phyloP scores from a whole-genome alignment of 1,139 yeast genomes.

The Pichia sp. region DNA sequence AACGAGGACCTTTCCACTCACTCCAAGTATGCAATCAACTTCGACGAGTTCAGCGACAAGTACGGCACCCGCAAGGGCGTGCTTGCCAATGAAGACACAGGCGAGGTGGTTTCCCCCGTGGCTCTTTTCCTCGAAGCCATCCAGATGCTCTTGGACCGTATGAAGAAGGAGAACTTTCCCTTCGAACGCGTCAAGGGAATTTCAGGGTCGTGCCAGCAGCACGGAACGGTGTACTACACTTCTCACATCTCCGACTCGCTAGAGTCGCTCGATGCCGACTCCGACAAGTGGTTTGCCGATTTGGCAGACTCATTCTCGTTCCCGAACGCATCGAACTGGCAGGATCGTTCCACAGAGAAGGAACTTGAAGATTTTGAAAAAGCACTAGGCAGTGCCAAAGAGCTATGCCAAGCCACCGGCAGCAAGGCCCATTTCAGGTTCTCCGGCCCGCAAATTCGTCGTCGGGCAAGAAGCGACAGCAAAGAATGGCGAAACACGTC shows the following conservation, averaged over 20 bases:
- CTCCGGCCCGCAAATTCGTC: slow-evolving; percentile 85
- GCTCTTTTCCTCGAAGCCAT: slow-evolving; percentile 86
- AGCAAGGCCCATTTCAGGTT: slow-evolving; percentile 86
- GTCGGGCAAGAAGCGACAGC: slow-evolving; percentile 51
- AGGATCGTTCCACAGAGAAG: slow-evolving; percentile 78
- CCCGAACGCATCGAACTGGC: slow-evolving; percentile 84
- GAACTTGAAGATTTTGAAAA: slow-evolving; percentile 64
- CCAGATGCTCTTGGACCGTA: slow-evolving; percentile 55
- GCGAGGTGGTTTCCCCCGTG: slow-evolving; percentile 73
- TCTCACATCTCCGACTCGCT: slow-evolving; percentile 42
- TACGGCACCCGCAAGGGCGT: slow-evolving; percentile 75
- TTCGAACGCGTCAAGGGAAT: slow-evolving; percentile 61
- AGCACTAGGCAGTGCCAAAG: slow-evolving; percentile 58
- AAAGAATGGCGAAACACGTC: slow-evolving; percentile 47
- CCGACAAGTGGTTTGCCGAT: slow-evolving; percentile 35
- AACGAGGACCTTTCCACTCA: slow-evolving; percentile 46
- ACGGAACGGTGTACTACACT: slow-evolving; percentile 85
- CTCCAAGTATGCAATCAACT: slow-evolving; percentile 59
- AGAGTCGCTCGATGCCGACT: slow-evolving; percentile 36
- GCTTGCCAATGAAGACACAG: slow-evolving; percentile 43
- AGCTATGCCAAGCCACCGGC: slow-evolving; percentile 68
- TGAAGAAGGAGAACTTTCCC: slow-evolving; percentile 52
- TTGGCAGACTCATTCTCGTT: slow-evolving; percentile 51
- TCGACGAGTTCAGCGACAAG: slow-evolving; percentile 51
- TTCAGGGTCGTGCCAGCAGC: slow-evolving; percentile 90